phyloP scores from a whole-genome alignment of 2,329 filamentous ascomycete genomes.

The Huntiella bhutanensis region DNA sequence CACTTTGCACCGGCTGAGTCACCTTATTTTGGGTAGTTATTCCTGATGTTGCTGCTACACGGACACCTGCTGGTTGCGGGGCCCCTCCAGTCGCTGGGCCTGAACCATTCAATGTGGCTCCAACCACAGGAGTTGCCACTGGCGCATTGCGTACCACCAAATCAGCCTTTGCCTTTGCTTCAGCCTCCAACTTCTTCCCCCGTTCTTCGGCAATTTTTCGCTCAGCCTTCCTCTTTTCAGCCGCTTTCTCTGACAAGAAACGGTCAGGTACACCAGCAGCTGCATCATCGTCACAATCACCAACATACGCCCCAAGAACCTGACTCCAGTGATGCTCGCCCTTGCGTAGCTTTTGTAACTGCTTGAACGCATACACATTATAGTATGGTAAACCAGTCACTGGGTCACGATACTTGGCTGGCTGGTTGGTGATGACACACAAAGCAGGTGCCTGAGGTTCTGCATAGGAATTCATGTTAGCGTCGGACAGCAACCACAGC shows the following conservation, averaged over 20 bases:
- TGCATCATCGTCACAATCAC: conserved; percentile 36
- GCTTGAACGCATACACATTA: conserved; percentile 60
- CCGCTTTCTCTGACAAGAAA: conserved; percentile 29
- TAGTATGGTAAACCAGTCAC: conserved; percentile 66
- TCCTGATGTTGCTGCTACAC: too few species aligned
- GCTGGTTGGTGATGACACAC: conserved; percentile 68
- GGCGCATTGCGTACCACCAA: not conserved
- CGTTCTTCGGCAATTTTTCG: not conserved
- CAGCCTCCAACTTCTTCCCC: not conserved
- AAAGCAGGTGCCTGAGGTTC: conserved; percentile 33
- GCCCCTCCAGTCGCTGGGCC: too few species aligned
- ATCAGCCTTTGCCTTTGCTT: not conserved
- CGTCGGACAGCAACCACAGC: not conserved
- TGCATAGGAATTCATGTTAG: conserved; percentile 14
- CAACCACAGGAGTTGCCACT: not conserved
- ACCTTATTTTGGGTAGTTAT: too few species aligned
- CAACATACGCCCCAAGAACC: conserved; percentile 68
- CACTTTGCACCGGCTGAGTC: too few species aligned
- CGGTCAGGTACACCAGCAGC: conserved; percentile 63
- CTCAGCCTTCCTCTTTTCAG: not conserved
- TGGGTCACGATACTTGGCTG: conserved; percentile 70
- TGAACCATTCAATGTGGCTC: too few species aligned
- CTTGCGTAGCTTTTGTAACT: conserved; percentile 54
- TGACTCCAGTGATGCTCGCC: conserved; percentile 70
- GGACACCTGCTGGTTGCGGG: too few species aligned